These are phyloP conservation scores for Wickerhamomyces alni DNA, from an alignment of 805 yeast genomes.

Conservation along the genomic window DNA sequence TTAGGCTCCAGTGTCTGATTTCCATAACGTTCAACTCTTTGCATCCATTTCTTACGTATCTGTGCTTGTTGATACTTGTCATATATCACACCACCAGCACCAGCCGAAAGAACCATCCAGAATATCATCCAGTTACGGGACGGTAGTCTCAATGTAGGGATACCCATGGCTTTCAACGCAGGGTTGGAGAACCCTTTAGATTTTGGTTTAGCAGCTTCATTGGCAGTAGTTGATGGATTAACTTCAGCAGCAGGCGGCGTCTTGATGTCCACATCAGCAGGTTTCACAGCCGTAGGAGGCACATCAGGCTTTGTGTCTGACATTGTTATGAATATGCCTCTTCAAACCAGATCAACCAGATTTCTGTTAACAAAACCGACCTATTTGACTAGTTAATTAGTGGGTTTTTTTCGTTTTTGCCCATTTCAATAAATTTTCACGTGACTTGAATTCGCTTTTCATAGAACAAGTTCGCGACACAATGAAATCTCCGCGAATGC, in stretches of 20 bases:
- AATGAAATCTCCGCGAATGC: too few species aligned
- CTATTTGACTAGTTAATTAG: too few species aligned
- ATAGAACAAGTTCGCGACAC: too few species aligned
- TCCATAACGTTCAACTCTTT: constrained; percentile 49
- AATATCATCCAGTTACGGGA: constrained; percentile 92
- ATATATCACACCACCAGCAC: constrained; percentile 72
- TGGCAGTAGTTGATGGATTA: constrained; percentile 3
- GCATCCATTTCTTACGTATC: constrained; percentile 60
- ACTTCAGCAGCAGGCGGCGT: background rate
- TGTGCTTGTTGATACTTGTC: constrained; percentile 71
- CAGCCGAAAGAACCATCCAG: constrained; percentile 60
- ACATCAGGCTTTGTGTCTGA: background rate
- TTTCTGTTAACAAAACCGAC: too few species aligned
- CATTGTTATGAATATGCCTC: background rate
- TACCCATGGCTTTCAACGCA: constrained; percentile 80
- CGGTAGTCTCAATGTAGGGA: constrained; percentile 72
- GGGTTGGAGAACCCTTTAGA: constrained; percentile 58
- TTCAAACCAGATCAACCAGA: too few species aligned
- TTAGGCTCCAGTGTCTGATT: constrained; percentile 40
- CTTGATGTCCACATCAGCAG: background rate
- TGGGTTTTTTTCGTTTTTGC: too few species aligned
- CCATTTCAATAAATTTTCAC: too few species aligned
- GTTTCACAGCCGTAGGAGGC: background rate
- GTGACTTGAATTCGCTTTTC: too few species aligned
- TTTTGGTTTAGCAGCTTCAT: constrained; percentile 4